A percentile compares a stretch with the other conserved stretches of the same genome.
Conservation (phyloP, 1,284 basidiomycete species). For the Fistulinella staudtii region DNA sequence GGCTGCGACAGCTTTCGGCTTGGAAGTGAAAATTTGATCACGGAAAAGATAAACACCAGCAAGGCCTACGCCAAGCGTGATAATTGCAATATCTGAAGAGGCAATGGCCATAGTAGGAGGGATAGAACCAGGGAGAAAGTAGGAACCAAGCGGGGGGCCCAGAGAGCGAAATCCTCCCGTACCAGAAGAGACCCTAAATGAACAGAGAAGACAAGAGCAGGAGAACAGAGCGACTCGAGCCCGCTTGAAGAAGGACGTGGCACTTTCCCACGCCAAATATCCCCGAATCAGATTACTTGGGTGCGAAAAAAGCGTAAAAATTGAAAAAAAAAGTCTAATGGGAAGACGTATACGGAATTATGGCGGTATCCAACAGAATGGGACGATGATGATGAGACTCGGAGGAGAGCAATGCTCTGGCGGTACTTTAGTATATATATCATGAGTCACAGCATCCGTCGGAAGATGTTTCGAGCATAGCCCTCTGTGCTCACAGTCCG, state of each 20-base stretch:
- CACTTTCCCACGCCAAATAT: constrained; percentile 26
- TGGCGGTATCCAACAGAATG: no score
- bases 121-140: background rate
- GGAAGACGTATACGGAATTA: no score
- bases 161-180: background rate
- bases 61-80: constrained; percentile 64
- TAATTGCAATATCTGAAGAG: constrained; percentile 64
- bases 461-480: no score
- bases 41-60: constrained; percentile 77
- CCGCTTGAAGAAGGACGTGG: constrained; percentile 19
- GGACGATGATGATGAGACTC: no score
- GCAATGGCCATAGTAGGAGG: constrained; percentile 31
- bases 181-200: constrained; percentile 4
- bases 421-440: no score
- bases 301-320: constrained; percentile 3
- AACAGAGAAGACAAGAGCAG: constrained; percentile 18
- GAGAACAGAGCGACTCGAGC: background rate
- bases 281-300: constrained; percentile 4
- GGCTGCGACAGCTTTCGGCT: constrained; percentile 51
- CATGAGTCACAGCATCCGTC: no score
- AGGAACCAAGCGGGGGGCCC: background rate
- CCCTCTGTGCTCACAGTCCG: no score
- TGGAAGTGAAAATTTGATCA: constrained; percentile 65
- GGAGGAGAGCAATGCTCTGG: no score
- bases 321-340: no score